Conservation (phyloP, 2,329 filamentous ascomycete species). For the Cylindrodendrum hubeiense region DNA sequence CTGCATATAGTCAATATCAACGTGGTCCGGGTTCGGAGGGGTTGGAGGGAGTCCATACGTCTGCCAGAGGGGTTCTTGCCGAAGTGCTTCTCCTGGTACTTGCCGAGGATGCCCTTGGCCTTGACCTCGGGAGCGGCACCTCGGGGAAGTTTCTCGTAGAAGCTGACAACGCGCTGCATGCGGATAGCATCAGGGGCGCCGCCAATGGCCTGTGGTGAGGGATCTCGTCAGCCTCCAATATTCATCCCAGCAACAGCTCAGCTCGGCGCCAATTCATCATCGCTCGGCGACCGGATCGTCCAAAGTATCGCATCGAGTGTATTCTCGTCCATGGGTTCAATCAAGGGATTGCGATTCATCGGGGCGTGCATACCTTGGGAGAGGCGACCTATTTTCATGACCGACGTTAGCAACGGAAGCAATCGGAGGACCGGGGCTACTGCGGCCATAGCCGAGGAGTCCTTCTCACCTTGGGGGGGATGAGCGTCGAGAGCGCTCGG, state of each 20-base stretch:
- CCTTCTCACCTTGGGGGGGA: conserved; percentile 90
- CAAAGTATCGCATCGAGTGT: conserved; percentile 26
- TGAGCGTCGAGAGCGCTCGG: conserved; percentile 96
- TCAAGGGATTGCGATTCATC: conserved; percentile 49
- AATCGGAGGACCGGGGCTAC: conserved; percentile 41
- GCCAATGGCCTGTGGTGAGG: conserved; percentile 81
- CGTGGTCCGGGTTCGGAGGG: conserved; percentile 39
- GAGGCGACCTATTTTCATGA: conserved; percentile 75
- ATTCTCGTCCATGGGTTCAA: conserved; percentile 25
- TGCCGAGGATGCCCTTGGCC: conserved; percentile 83
- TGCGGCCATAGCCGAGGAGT: conserved; percentile 43
- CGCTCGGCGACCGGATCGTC: conserved; percentile 23
- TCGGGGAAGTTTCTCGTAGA: conserved; percentile 98
- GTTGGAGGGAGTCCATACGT: conserved; percentile 72
- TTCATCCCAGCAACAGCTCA: background rate
- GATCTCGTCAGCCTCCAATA: conserved; percentile 51
- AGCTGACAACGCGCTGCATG: conserved; percentile 98
- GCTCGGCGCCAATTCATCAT: conserved; percentile 27
- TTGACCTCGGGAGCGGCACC: conserved; percentile 88
- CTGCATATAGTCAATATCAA: conserved; percentile 60
- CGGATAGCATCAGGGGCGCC: conserved; percentile 94
- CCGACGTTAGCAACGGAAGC: conserved; percentile 54
- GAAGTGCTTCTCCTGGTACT: conserved; percentile 94
- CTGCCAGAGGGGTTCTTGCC: conserved; percentile 90
- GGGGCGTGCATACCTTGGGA: conserved; percentile 73